Evolutionary conservation across 371 early-diverging fungal genomes (phyloP), one percentile per base, ranked within the genome.

Genomic region (Syncephalis plumigaleata): DNA sequence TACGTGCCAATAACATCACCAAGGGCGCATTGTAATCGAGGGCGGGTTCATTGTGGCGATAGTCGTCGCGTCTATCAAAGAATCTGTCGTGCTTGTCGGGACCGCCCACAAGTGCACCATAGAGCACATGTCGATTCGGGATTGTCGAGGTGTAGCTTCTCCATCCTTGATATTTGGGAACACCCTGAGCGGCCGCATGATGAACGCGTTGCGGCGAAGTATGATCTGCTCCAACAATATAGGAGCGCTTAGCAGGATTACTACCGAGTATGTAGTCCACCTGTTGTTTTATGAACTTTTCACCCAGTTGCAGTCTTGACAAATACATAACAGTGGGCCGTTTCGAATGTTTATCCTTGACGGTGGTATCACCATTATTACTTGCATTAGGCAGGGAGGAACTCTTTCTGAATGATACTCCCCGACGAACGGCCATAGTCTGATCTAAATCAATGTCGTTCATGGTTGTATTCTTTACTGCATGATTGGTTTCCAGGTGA

Each of bases 11-110:
- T n/a, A 40, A 16, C 4, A 21, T 4, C 4, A 40, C 40, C 15
- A 75, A 72, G 0, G 75, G 75, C 2, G 77, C 73, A 54, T 77
- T 77, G 52, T 77, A 77, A 49, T 77, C 77, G 39, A 75, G 45
- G 2, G 77, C 73, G 4, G 59, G 61, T 56, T 66, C 75, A 16
- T 59, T 65, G 44, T 71, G 67, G 17, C 45, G 36, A 56, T 62
- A 71, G 39, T 71, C 60, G 16, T 55, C 43, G 9, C 75, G 71
- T 8, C 54, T 50, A 45, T 77, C 78, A 27, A 58, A 53, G 39
- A 72, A 75, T 4, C 60, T 55, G 46, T 77, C 78, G 1, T 65
- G 55, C 25, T 65, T 51, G 36, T 66, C 70, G 0, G 78, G 78
- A 8, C 78, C 78, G 18, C 78, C 78, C 7, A 77, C 73, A 21